Evolutionary conservation across 23 red algal species (phyloP), one percentile per base, ranked within the genome.

Genomic region (Agarophyton chilense): DNA sequence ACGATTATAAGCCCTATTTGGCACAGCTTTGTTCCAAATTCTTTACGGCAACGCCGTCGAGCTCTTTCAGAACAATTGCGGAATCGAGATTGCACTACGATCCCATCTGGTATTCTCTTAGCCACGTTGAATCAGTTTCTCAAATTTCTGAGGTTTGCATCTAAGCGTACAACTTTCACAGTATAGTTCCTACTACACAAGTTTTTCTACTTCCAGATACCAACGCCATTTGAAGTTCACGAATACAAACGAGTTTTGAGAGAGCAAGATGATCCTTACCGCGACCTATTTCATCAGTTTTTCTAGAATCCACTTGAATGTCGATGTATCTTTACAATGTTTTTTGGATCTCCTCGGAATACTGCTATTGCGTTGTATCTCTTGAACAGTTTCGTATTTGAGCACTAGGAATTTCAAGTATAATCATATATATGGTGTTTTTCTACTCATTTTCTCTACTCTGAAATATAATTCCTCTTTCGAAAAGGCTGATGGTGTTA

Each of bases 81-180:
- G 85, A 83, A 10, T 19, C 52, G 1, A 93, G 68, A 46, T 45
- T 41, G 53, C 79, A 84, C 26, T 67, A 60, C 1, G 90, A 50
- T 62, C 90, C 90, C 63, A 85, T 36, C 14, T 77, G 79, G 49
- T 93, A 93, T 49, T 93, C 90, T 12, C 33, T 66, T 33, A 93
- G 36, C 90, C 90, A 93, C 45, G 66, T 34, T 4, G 90, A 71
- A 18, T 86, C 90, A 45, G 35, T 33, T 41, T 77, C 53, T 42
- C 44, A 21, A 2, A 67, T 32, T 18, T 88, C 60, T 39, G 28
- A 22, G 41, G 40, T 46, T 21, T 74, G 90, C 3, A 93, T 56
- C 33, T 93, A 79, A 17, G 86, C 79, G 26, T 84, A 73, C 79
- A 83, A 66, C 32, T 93, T 93, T 11, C 79, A 84, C n/a, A 93